Conservation (phyloP, 106 monocot species). For the Acorus gramineus region DNA sequence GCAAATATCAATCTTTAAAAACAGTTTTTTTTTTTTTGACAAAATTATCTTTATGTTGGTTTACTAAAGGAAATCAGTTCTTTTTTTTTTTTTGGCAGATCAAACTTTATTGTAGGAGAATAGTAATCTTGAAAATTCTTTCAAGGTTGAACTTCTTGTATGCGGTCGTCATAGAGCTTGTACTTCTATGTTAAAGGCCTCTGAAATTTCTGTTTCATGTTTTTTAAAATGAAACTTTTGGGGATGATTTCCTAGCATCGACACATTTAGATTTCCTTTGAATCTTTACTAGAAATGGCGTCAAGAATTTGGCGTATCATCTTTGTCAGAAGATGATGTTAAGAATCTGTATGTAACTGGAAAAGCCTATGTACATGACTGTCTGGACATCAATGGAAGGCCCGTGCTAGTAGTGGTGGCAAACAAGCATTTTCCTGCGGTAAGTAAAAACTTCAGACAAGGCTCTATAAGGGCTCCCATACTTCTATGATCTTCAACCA, state of each 20-base stretch:
- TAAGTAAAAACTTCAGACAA: slow-evolving; percentile 14
- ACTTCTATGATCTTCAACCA: too few species aligned
- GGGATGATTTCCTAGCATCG: too few species aligned
- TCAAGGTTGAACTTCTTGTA: too few species aligned
- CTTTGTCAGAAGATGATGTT: slow-evolving; percentile 60
- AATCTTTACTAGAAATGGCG: slow-evolving; percentile 66
- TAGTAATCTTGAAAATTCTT: too few species aligned
- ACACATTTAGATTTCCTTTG: slow-evolving; percentile 5
- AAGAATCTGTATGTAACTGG: slow-evolving; percentile 58
- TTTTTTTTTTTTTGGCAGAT: too few species aligned
- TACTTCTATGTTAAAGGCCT: neutral
- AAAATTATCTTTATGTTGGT: neutral
- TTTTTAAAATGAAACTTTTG: neutral
- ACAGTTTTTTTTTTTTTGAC: too few species aligned
- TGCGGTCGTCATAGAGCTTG: too few species aligned
- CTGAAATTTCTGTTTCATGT: neutral
- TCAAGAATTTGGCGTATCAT: slow-evolving; percentile 71
- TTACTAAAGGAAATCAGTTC: neutral
- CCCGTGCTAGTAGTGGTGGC: slow-evolving; percentile 80
- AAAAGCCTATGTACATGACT: slow-evolving; percentile 87
- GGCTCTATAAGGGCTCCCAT: too few species aligned
- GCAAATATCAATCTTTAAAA: too few species aligned
- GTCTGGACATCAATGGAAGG: slow-evolving; percentile 58
- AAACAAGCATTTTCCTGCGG: slow-evolving; percentile 81
- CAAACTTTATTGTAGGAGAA: too few species aligned